Base-by-base conservation (phyloP, 257 asterid species). In the Penstemon barbatus region DNA sequence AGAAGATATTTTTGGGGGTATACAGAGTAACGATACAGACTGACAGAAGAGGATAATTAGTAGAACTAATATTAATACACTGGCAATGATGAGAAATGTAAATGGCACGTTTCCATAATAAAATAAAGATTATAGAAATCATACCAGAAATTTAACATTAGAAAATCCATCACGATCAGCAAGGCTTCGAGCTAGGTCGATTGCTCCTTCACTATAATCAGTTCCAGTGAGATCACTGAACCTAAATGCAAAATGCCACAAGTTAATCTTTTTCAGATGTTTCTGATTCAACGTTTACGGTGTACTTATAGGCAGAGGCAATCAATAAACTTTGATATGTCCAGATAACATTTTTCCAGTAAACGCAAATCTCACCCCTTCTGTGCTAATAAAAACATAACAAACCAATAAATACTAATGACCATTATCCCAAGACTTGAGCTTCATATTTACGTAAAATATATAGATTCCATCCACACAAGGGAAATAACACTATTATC, bases 221-320 rank as follows among this genome's bases (percentile, higher is more conserved):
- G 87, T 91, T 71, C 97, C 99, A 19, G 93, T 94, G 83, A 94
- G 97, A 87, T 91, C 96, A 66, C 90, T 80, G 93, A 91, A 94
- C 89, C 99, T 91, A 79, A 62, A 50, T 55, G 50, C 76, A 78
- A 59, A 72, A 60, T 52, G 60, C 68, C 45, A 61, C 12, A 68
- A 42, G 42, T 74, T 68, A 71, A 67, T 70, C 36, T 43, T 25
- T 25, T 69, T 63, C 63, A 52, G 72, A 67, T 74, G 67, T 63
- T 70, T 58, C 54, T 33, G 74, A 62, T 66, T 44, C 57, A 50
- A 36, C 68, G 7, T 60, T 15, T 2, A 57, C 60, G 33, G 33
- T 25, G 1, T 25, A 25, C 33, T 25, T 25, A 25, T 61, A 75
- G 52, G 39, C 51, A 13, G 63, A 25, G 51, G 48, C 11, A 2